A percentile compares a stretch with the other conserved stretches of the same genome.
These are phyloP conservation scores for Ophiostoma sp. DNA, from an alignment of 2,329 filamentous ascomycete genomes.

Conservation along the genomic window DNA sequence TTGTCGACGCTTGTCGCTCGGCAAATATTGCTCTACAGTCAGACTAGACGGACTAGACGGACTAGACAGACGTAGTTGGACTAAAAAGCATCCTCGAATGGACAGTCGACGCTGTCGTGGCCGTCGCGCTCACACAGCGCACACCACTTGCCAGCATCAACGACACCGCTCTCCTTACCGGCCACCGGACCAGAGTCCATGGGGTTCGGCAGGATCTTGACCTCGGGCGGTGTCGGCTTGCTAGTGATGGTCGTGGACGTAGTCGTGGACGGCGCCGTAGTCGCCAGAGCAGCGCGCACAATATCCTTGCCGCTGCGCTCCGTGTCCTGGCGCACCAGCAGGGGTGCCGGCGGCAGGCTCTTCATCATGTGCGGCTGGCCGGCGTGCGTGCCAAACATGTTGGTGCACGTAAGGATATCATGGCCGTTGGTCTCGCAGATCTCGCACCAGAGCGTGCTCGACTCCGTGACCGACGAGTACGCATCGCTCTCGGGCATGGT, in stretches of 20 bases:
- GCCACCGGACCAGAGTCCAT: constrained; percentile 64
- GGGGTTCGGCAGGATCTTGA: constrained; percentile 53
- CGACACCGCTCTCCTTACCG: constrained; percentile 69
- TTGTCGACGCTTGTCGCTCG: background rate
- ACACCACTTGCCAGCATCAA: constrained; percentile 91
- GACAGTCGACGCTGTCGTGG: constrained; percentile 92
- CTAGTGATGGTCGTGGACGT: constrained; percentile 29
- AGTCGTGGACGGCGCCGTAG: constrained; percentile 17
- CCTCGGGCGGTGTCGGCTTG: constrained; percentile 38
- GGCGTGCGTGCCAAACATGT: constrained; percentile 61
- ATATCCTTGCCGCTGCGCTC: constrained; percentile 26
- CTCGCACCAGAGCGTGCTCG: constrained; percentile 79
- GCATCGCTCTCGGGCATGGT: constrained; percentile 66
- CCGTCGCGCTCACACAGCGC: constrained; percentile 93
- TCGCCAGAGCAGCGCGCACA: constrained; percentile 31
- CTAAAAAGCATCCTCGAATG: constrained; percentile 75
- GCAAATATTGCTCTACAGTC: background rate
- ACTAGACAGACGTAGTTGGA: background rate
- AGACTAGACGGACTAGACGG: background rate
- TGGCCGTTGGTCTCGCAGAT: constrained; percentile 90
- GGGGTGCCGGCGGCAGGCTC: constrained; percentile 12
- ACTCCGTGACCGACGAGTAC: constrained; percentile 65
- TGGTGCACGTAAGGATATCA: constrained; percentile 89
- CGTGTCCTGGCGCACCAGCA: constrained; percentile 8
- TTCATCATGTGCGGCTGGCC: background rate